Evolutionary conservation across 2,329 filamentous ascomycete species (phyloP), one percentile per base, ranked within the genome.

Genomic region (Leptosphaerulina australis): DNA sequence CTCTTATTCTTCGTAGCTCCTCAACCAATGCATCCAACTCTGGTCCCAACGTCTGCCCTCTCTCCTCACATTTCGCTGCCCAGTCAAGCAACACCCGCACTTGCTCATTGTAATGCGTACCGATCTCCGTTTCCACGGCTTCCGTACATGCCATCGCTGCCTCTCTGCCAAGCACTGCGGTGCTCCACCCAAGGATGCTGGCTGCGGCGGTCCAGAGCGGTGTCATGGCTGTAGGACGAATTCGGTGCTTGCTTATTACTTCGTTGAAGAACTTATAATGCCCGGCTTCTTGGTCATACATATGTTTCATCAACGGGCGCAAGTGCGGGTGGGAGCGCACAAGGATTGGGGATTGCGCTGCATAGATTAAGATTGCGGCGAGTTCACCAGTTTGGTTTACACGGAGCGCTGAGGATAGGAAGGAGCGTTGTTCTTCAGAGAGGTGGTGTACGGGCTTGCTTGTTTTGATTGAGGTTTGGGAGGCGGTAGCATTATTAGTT

Each of bases 91-190:
- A 76, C 44, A 84, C 82, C 20, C 90, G 80, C 31, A 99, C 91
- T 76, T 99, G 94, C 58, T 86, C 85, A 70, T 97, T 97, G 73
- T 99, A 99, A 76, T 99, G 94, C 21, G 85, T 85, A 2, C 94
- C 94, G 56, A 99, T 99, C 78, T 97, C 94, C 5, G 93, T 99
- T 80, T 99, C 94, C 1, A 99, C 93, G 1, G 94, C 94, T 75
- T 99, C 94, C 0, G 94, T 97, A 71, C 94, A 99, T 10, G 94
- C 94, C 94, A 99, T 99, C 26, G 94, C 93, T 2, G 93, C 92
- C 75, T 97, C 91, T 38, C 91, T 84, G 0, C 94, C 92, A 81
- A 99, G 82, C 31, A 94, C 76, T 0, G 89, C 94, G 0, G 94
- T 99, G 4, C 84, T 82, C 91, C 94, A 97, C 14, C 94, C 94